Evolutionary conservation across 1,139 yeast genomes (phyloP).

Genomic region (Geotrichum fermentans): DNA sequence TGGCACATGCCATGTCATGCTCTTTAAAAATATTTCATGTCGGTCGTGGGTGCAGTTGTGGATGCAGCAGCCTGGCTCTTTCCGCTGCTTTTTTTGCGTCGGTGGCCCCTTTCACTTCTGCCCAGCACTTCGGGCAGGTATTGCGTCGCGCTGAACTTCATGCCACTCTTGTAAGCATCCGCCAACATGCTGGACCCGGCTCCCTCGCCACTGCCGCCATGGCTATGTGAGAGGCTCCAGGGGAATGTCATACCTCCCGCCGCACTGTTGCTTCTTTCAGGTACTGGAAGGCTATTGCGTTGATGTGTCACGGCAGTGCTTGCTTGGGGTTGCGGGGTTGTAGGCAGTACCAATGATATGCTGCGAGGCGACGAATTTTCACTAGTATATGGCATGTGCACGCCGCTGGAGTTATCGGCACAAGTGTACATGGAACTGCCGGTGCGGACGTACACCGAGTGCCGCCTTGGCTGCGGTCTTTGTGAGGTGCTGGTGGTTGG

Average conservation of each 20-base stretch:
- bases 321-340: neutral
- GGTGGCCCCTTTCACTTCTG: no score
- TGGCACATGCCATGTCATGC: no score
- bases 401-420: no score
- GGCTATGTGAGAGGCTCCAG: neutral
- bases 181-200: constrained; percentile 3
- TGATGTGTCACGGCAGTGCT: neutral
- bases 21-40: no score
- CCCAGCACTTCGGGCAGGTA: neutral
- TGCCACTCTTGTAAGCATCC: neutral
- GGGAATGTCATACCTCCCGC: neutral
- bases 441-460: constrained; percentile 7
- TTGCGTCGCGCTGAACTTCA: constrained; percentile 4
- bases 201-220: neutral
- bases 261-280: neutral
- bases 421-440: constrained; percentile 2
- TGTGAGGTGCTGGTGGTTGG: no score
- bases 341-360: constrained; percentile 4
- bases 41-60: no score
- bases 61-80: no score
- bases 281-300: neutral
- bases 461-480: neutral
- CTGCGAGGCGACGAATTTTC: neutral
- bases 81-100: no score
- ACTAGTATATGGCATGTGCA: no score